Evolutionary conservation across 148 eudicot species (phyloP), one percentile per base, ranked within the genome.

Genomic region (Tetragonia tetragonoides): DNA sequence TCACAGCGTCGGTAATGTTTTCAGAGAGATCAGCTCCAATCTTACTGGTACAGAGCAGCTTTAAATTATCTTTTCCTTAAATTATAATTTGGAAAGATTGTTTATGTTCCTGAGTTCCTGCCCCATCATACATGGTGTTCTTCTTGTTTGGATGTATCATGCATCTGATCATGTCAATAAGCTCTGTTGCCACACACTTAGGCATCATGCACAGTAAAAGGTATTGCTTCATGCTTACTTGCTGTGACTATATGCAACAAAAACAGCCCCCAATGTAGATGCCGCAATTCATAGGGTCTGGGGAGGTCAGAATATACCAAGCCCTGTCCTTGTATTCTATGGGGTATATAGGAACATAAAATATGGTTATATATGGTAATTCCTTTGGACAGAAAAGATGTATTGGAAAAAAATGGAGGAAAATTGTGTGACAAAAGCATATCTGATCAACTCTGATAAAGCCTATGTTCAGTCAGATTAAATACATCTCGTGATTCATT

Each of bases 21-120:
- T 91, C 76, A 87, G 84, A 84, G 97, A 95, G 72, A 95, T 93
- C 82, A 93, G 88, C 88, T 90, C 94, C 73, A 93, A 91, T 82
- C 88, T 91, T 79, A 84, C 80, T 74, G 97, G 99, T 95, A 89
- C 41, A 87, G 3, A 66, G 7, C 51, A 8, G 18, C 68, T 23
- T 6, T 34, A 0, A 28, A 10, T 40, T 0, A 5, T 71, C 9
- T 28, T 20, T 64, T 72, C 61, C 46, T 42, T 28, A 24, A 10
- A 44, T 21, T 38, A 16, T 46, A 23, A 28, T 53, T 44, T 60
- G 17, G 66, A 11, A 16, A 18, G 61, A 14, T 73, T 46, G 40
- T 10, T 37, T 64, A 8, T 70, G 21, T 70, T 75, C 62, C 37
- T 37, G 40, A 20, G 54, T 74, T 3, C 41, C 34, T 74, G 57